phyloP scores from a whole-genome alignment of 805 yeast species.

The Saturnispora bothae region DNA sequence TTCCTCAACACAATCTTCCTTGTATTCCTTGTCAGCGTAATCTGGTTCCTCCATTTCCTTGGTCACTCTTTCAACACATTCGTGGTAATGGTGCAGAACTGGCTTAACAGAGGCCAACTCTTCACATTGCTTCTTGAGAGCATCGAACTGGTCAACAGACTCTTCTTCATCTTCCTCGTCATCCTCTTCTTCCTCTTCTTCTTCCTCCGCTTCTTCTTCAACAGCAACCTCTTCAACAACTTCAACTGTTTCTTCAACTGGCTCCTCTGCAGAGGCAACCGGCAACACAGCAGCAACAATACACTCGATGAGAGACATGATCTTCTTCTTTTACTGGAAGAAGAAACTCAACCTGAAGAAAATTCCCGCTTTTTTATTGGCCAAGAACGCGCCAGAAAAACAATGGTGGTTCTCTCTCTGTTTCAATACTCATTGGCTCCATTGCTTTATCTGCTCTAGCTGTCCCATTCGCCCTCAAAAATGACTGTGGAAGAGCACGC shows the following conservation, averaged over 20 bases:
- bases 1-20: constrained; percentile 98
- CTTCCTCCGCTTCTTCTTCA: constrained; percentile 24
- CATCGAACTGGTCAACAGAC: constrained; percentile 55
- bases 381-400: too few species aligned
- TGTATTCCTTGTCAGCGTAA: constrained; percentile 68
- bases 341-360: not conserved
- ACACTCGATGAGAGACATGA: constrained; percentile 47
- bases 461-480: too few species aligned
- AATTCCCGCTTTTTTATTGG: not conserved
- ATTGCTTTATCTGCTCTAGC: too few species aligned
- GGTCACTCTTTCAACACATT: constrained; percentile 92
- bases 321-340: not conserved
- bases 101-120: constrained; percentile 58
- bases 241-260: constrained; percentile 24
- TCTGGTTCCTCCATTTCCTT: constrained; percentile 76
- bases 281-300: constrained; percentile 74
- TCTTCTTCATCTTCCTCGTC: constrained; percentile 45
- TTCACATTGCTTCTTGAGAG: constrained; percentile 57
- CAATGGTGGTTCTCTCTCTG: too few species aligned
- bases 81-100: constrained; percentile 80
- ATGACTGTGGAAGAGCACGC: constrained; percentile 3
- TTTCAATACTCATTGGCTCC: too few species aligned
- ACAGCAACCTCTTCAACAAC: constrained; percentile 28
- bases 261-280: constrained; percentile 59
- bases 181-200: constrained; percentile 31